Evolutionary conservation across 495 filamentous ascomycete species (phyloP).

Genomic region (Hyaloscypha variabilis): DNA sequence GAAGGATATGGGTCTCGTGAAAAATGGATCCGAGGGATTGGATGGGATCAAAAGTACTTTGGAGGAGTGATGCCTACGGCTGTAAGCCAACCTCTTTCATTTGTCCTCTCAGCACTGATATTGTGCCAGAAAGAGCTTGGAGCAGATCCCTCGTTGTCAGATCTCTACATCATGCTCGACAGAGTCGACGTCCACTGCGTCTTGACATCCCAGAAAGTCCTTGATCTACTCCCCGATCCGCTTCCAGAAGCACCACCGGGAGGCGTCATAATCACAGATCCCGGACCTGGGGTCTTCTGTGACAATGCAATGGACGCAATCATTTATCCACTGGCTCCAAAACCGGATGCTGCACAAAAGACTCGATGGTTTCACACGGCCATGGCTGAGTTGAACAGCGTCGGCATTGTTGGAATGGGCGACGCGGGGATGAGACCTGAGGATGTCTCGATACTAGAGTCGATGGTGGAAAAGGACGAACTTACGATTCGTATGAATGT

Average conservation of each 20-base stretch:
- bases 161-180: conserved; percentile 66
- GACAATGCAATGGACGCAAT: conserved; percentile 67
- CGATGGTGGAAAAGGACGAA: conserved; percentile 45
- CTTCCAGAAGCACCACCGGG: conserved; percentile 55
- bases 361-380: conserved; percentile 52
- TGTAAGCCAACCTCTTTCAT: conserved; percentile 42
- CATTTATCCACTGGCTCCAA: conserved; percentile 54
- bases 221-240: conserved; percentile 53
- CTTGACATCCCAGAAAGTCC: conserved; percentile 61
- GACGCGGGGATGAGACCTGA: conserved; percentile 59
- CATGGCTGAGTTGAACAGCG: conserved; percentile 57
- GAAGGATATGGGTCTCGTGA: conserved; percentile 33
- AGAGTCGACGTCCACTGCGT: conserved; percentile 68
- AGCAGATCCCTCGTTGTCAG: conserved; percentile 49
- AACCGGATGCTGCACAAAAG: conserved; percentile 49
- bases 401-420: conserved; percentile 64
- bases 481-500: conserved; percentile 62
- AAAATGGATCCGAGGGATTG: conserved; percentile 63
- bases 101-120: conserved; percentile 23
- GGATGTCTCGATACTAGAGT: conserved; percentile 52
- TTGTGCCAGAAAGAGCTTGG: conserved; percentile 48
- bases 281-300: conserved; percentile 68
- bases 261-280: conserved; percentile 56
- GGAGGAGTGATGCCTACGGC: conserved; percentile 61
- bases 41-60: conserved; percentile 66